phyloP scores from a whole-genome alignment of 116 monocot species.

The Dioscorea cayenensis region DNA sequence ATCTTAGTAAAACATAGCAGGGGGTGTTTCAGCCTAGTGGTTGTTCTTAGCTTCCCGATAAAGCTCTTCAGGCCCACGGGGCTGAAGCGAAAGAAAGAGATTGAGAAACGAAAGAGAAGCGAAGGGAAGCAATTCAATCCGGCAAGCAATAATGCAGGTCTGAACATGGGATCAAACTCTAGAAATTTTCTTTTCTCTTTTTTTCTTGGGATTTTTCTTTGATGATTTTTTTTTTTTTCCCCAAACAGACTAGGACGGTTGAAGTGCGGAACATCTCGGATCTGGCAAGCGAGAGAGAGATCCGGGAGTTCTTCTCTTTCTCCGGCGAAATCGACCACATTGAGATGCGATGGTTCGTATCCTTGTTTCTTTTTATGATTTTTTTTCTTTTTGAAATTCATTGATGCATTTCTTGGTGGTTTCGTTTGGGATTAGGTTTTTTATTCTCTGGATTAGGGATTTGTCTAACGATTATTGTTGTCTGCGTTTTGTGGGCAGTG shows the following conservation, averaged over 20 bases:
- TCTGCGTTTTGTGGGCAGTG: slow-evolving; percentile 22
- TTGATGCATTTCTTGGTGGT: slow-evolving; percentile 2
- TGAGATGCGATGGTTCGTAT: slow-evolving; percentile 44
- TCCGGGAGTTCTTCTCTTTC: slow-evolving; percentile 97
- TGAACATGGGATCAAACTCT: not conserved
- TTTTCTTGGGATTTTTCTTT: not conserved
- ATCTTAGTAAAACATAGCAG: too few relatives aligned
- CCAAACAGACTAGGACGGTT: slow-evolving; percentile 57
- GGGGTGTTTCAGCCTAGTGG: too few relatives aligned
- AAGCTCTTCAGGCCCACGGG: too few relatives aligned
- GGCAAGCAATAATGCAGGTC: not conserved
- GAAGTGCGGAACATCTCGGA: slow-evolving; percentile 88
- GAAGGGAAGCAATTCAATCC: not conserved
- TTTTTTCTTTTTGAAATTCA: slow-evolving; percentile 3
- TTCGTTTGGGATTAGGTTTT: not conserved
- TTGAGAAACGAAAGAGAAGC: not conserved
- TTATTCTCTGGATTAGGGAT: not conserved
- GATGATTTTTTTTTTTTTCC: not conserved
- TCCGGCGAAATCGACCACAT: slow-evolving; percentile 89
- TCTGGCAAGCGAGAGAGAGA: slow-evolving; percentile 91
- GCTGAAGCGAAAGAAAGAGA: not conserved
- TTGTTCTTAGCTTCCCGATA: too few relatives aligned
- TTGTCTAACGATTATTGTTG: slow-evolving; percentile 2
- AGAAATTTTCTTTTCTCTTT: not conserved
- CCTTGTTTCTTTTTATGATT: not conserved